A percentile compares a stretch with the other conserved stretches of the same genome.
Conservation (phyloP, 306 rosid genomes). For the Casuarina cunninghamiana region DNA sequence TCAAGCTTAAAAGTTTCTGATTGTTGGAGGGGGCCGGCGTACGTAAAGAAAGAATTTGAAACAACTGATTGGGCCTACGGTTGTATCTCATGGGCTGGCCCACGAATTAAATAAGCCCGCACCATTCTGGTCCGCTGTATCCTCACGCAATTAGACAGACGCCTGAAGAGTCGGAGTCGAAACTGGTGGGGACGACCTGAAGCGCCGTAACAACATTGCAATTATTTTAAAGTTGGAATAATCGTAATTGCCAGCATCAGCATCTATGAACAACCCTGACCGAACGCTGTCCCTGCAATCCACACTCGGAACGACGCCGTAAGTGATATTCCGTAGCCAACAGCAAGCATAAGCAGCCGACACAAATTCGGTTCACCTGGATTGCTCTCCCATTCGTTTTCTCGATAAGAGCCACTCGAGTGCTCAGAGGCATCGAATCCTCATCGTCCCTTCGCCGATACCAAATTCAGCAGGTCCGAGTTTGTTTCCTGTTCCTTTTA, state of each 20-base stretch:
- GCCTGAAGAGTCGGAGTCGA: too few species aligned
- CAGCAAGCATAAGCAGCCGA: background rate
- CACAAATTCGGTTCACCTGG: background rate
- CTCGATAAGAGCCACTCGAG: background rate
- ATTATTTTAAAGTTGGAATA: background rate
- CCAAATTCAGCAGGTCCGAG: slow-evolving; percentile 5
- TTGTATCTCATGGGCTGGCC: too few species aligned
- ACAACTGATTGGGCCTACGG: too few species aligned
- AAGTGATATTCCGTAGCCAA: background rate
- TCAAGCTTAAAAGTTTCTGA: too few species aligned
- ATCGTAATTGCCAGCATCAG: too few species aligned
- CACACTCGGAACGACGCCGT: background rate
- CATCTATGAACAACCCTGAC: background rate
- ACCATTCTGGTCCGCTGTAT: too few species aligned
- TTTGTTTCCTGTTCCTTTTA: background rate
- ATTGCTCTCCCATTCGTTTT: background rate
- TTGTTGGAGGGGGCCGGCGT: too few species aligned
- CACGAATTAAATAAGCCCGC: too few species aligned
- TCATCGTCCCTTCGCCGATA: background rate
- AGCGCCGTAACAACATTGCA: background rate
- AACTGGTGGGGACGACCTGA: too few species aligned
- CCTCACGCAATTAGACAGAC: too few species aligned
- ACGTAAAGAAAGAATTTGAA: too few species aligned
- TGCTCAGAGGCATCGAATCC: background rate
- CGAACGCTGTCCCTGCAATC: background rate